A percentile compares a stretch with the other conserved stretches of the same genome.
phyloP scores from a whole-genome alignment of 2,329 filamentous ascomycete genomes.

The Phyllosticta paracitricarpa region DNA sequence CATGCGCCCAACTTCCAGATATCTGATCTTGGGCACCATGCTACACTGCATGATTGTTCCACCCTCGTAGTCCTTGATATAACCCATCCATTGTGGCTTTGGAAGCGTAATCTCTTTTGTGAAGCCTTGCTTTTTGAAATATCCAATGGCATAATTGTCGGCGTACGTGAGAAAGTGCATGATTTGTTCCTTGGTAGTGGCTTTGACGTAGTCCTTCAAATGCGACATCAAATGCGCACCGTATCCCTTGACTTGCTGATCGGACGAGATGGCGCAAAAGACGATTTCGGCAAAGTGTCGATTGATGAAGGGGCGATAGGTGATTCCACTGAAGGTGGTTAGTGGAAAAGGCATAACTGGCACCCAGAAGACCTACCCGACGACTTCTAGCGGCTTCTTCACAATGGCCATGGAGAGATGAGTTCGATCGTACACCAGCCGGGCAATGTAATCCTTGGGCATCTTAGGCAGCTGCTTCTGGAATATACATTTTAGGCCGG shows the following conservation, averaged over 20 bases:
- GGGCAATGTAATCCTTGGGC: slow-evolving; percentile 98
- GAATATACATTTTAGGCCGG: slow-evolving; percentile 93
- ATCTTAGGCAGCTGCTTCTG: slow-evolving; percentile 98
- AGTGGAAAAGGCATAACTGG: not conserved
- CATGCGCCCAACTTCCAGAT: slow-evolving; percentile 88
- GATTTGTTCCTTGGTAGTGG: slow-evolving; percentile 66
- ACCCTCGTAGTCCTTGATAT: slow-evolving; percentile 98
- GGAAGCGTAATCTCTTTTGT: slow-evolving; percentile 96
- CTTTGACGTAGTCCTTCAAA: slow-evolving; percentile 95
- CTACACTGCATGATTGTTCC: slow-evolving; percentile 99
- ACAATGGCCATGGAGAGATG: slow-evolving; percentile 96
- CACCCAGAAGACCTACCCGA: slow-evolving; percentile 41
- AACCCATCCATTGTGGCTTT: slow-evolving; percentile 92
- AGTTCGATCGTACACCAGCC: slow-evolving; percentile 92
- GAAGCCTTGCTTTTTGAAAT: slow-evolving; percentile 98
- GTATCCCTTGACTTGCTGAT: slow-evolving; percentile 98
- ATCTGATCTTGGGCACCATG: slow-evolving; percentile 90
- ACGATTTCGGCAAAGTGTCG: slow-evolving; percentile 96
- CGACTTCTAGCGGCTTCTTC: slow-evolving; percentile 91
- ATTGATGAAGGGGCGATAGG: slow-evolving; percentile 86
- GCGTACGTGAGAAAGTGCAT: slow-evolving; percentile 99
- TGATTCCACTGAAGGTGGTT: slow-evolving; percentile 63
- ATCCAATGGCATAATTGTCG: slow-evolving; percentile 97
- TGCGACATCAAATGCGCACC: slow-evolving; percentile 97
- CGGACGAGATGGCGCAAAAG: slow-evolving; percentile 93